Percentiles rank a stretch among this genome's conserved stretches.
Conservation (phyloP, 2,329 filamentous ascomycete species). For the Aspergillus spinulosporus region DNA sequence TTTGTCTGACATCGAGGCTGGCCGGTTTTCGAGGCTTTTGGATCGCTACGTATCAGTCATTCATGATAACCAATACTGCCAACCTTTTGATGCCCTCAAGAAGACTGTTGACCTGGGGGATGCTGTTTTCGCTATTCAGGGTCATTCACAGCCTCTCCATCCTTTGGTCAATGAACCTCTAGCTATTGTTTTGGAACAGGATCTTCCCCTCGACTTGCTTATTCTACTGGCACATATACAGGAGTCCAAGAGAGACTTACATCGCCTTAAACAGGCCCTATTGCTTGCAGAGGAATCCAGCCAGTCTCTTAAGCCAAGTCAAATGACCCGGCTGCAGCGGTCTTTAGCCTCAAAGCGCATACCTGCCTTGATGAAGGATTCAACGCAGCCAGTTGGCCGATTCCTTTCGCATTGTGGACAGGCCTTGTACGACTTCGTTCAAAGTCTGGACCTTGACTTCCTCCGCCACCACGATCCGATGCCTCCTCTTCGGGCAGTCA, state of each 20-base stretch:
- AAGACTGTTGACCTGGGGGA: conserved; percentile 28
- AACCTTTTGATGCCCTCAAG: conserved; percentile 27
- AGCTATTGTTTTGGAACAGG: conserved; percentile 27
- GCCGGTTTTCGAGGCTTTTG: conserved; percentile 24
- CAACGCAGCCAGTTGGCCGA: conserved; percentile 41
- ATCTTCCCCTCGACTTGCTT: conserved; percentile 26
- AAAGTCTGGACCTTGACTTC: conserved; percentile 28
- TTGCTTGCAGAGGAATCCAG: conserved; percentile 34
- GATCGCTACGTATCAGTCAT: conserved; percentile 36
- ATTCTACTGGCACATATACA: conserved; percentile 37
- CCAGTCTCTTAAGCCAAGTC: conserved; percentile 40
- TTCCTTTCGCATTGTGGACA: conserved; percentile 43
- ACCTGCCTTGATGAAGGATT: conserved; percentile 43
- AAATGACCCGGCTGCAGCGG: conserved; percentile 45
- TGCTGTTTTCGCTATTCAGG: conserved; percentile 28
- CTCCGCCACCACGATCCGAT: conserved; percentile 29
- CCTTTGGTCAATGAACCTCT: conserved; percentile 44
- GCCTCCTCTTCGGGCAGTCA: conserved; percentile 33
- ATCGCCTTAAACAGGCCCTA: conserved; percentile 37
- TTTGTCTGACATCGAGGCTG: conserved; percentile 12
- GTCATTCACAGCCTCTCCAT: conserved; percentile 37
- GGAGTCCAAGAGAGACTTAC: conserved; percentile 39
- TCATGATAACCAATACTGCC: conserved; percentile 33
- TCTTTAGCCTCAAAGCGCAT: conserved; percentile 44
- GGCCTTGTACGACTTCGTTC: conserved; percentile 37